phyloP scores from a whole-genome alignment of 306 rosid species.

The Delonix regia region DNA sequence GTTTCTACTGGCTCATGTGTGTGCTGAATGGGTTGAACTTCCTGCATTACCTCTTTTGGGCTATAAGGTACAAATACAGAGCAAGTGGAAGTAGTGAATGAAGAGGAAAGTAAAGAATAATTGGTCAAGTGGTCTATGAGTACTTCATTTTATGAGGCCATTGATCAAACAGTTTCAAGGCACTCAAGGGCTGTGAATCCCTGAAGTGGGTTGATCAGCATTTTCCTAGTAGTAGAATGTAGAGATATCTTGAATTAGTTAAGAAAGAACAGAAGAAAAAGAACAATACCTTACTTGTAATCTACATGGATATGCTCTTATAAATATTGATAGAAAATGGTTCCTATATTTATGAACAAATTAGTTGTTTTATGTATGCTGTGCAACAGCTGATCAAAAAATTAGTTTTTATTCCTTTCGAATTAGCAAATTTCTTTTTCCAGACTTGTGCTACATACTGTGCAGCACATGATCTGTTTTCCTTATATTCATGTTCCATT shows the following conservation, averaged over 20 bases:
- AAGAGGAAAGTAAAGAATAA: neutral
- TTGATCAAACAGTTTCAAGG: slow-evolving; percentile 1
- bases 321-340: slow-evolving; percentile 20
- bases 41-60: slow-evolving; percentile 83
- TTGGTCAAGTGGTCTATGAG: slow-evolving; percentile 9
- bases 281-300: slow-evolving; percentile 4
- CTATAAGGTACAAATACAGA: slow-evolving; percentile 72
- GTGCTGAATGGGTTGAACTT: slow-evolving; percentile 81
- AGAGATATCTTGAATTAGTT: slow-evolving; percentile 14
- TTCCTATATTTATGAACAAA: too few relatives aligned
- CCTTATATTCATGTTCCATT: too few relatives aligned
- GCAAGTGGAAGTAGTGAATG: slow-evolving; percentile 37
- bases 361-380: too few relatives aligned
- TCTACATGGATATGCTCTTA: neutral
- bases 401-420: too few relatives aligned
- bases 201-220: slow-evolving; percentile 18
- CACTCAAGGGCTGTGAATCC: neutral
- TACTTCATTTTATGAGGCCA: slow-evolving; percentile 19
- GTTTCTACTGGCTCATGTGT: slow-evolving; percentile 94
- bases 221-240: neutral
- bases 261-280: neutral
- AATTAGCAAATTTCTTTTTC: too few relatives aligned
- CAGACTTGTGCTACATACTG: too few relatives aligned
- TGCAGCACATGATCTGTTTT: too few relatives aligned
- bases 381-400: too few relatives aligned